phyloP scores from a whole-genome alignment of 805 yeast species.

The Metschnikowia orientalis region DNA sequence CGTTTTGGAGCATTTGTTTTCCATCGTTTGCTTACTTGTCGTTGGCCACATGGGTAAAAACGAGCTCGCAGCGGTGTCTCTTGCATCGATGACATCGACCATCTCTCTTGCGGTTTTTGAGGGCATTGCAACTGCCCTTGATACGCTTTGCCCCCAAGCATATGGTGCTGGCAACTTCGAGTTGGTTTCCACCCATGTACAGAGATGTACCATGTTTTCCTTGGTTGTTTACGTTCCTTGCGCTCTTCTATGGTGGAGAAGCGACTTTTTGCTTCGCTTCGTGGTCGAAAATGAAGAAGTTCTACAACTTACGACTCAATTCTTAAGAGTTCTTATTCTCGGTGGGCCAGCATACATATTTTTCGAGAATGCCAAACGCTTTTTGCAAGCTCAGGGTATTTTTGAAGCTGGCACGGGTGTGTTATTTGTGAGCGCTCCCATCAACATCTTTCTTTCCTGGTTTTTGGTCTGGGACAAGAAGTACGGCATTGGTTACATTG shows the following conservation, averaged over 20 bases:
- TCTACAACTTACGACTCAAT: constrained; percentile 29
- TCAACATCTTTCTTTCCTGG: constrained; percentile 37
- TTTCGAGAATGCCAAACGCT: constrained; percentile 39
- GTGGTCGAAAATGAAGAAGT: constrained; percentile 34
- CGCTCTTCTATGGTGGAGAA: constrained; percentile 39
- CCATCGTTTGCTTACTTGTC: constrained; percentile 39
- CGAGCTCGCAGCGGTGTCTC: constrained; percentile 44
- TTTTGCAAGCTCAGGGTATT: constrained; percentile 44
- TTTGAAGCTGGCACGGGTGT: constrained; percentile 46
- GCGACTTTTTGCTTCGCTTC: constrained; percentile 23
- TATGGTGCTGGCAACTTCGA: constrained; percentile 41
- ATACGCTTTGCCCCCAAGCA: constrained; percentile 44
- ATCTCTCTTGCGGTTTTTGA: constrained; percentile 43
- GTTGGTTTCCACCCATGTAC: constrained; percentile 35
- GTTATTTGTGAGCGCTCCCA: constrained; percentile 38
- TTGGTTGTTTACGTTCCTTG: constrained; percentile 35
- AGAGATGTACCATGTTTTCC: constrained; percentile 34
- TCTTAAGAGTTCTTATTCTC: constrained; percentile 30
- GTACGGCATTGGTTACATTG: constrained; percentile 39
- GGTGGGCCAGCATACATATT: constrained; percentile 44
- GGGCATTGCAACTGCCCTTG: constrained; percentile 44
- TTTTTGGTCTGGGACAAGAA: constrained; percentile 40
- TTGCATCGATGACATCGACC: constrained; percentile 42
- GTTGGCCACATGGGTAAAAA: constrained; percentile 44
- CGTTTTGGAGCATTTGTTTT: constrained; percentile 40